Percentiles rank a stretch among this genome's conserved stretches.
Conservation (phyloP, 2,329 filamentous ascomycete species). For the Curvularia sp. region DNA sequence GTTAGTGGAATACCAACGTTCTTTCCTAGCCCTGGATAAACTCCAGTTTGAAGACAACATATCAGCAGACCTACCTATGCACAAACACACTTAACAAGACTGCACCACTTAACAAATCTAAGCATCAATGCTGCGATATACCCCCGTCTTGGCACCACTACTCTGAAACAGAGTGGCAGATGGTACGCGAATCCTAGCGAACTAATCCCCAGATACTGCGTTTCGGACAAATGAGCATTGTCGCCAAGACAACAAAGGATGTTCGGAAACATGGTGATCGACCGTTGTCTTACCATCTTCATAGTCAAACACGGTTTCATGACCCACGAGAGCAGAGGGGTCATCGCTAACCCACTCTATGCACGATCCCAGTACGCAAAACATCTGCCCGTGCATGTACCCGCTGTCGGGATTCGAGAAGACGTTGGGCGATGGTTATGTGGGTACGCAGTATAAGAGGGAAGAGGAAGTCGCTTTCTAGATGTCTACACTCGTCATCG, state of each 20-base stretch:
- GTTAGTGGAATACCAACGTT: background rate
- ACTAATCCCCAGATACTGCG: constrained; percentile 18
- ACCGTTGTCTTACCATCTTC: constrained; percentile 13
- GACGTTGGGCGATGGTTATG: background rate
- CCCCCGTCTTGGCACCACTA: constrained; percentile 9
- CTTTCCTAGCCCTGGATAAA: background rate
- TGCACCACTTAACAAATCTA: constrained; percentile 11
- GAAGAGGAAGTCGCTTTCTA: constrained; percentile 7
- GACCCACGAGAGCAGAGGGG: constrained; percentile 5
- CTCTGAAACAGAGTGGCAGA: constrained; percentile 7
- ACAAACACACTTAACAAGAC: background rate
- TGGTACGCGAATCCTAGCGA: constrained; percentile 19
- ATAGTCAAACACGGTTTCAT: constrained; percentile 19
- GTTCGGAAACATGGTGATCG: constrained; percentile 19
- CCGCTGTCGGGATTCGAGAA: constrained; percentile 1
- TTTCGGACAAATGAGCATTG: constrained; percentile 31
- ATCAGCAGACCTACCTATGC: background rate
- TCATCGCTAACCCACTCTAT: constrained; percentile 15
- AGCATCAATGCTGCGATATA: constrained; percentile 17
- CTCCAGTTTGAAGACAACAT: background rate
- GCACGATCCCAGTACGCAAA: constrained; percentile 4
- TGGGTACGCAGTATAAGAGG: constrained; percentile 22
- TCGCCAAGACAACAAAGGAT: constrained; percentile 11
- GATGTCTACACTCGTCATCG: constrained; percentile 24
- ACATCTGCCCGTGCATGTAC: constrained; percentile 3